Percentiles rank a stretch among this genome's conserved stretches.
These are phyloP conservation scores for Annona cherimola DNA, from an alignment of 164 flowering plant genomes.

Conservation along the genomic window DNA sequence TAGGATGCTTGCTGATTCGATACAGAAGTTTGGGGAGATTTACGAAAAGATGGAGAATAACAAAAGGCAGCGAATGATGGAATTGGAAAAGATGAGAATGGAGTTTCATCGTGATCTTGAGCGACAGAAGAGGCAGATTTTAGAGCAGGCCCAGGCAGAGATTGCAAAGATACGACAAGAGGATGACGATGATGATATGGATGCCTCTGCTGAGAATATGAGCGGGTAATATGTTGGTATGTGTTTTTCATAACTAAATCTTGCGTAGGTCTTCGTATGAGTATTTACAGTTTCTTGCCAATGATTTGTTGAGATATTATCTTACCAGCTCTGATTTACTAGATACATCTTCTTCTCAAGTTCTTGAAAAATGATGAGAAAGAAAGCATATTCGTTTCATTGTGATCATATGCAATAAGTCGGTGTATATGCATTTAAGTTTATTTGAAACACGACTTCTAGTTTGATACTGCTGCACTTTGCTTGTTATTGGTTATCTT, in stretches of 20 bases:
- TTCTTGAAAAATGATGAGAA: no score
- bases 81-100: constrained; percentile 87
- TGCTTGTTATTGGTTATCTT: no score
- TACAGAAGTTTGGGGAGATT: constrained; percentile 67
- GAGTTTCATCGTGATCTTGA: constrained; percentile 86
- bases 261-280: neutral
- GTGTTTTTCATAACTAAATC: neutral
- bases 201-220: constrained; percentile 32
- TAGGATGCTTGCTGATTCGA: constrained; percentile 68
- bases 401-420: no score
- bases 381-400: no score
- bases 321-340: no score
- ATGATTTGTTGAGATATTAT: no score
- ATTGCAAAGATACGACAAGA: constrained; percentile 58
- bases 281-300: no score
- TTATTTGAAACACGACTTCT: no score
- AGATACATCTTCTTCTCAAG: no score
- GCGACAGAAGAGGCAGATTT: constrained; percentile 67
- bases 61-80: constrained; percentile 83
- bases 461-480: no score
- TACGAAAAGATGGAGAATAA: constrained; percentile 84
- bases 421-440: no score
- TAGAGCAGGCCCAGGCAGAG: constrained; percentile 77
- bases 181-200: constrained; percentile 43
- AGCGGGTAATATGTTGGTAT: constrained; percentile 25